phyloP scores from a whole-genome alignment of 2,329 filamentous ascomycete species.

The Leptodontidium sp. region DNA sequence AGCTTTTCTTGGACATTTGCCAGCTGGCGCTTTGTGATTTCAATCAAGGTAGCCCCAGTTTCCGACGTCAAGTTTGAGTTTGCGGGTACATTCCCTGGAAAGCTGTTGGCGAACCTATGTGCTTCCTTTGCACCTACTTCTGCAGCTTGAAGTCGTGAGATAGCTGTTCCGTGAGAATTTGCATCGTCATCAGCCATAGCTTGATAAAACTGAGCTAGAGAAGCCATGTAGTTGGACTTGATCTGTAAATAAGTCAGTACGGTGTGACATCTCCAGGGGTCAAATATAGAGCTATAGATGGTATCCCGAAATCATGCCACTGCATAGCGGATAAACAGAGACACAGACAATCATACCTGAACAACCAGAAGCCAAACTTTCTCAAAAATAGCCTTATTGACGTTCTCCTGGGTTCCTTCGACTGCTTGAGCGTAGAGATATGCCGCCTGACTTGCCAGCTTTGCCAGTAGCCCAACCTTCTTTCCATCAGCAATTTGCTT shows the following conservation, averaged over 20 bases:
- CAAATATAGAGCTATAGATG: not conserved
- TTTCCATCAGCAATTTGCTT: constrained; percentile 94
- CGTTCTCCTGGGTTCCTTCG: constrained; percentile 92
- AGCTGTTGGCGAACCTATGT: constrained; percentile 76
- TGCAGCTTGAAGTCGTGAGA: constrained; percentile 82
- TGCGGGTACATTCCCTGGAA: constrained; percentile 80
- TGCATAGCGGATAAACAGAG: not conserved
- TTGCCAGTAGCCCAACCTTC: constrained; percentile 90
- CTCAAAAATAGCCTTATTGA: constrained; percentile 89
- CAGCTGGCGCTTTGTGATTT: constrained; percentile 84
- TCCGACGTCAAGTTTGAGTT: constrained; percentile 87
- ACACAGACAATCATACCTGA: constrained; percentile 63
- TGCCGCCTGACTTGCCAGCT: constrained; percentile 89
- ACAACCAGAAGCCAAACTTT: constrained; percentile 89
- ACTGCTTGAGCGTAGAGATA: constrained; percentile 87
- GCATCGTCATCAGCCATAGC: constrained; percentile 90
- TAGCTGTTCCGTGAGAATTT: constrained; percentile 84
- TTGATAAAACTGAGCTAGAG: constrained; percentile 92
- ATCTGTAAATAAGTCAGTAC: constrained; percentile 52
- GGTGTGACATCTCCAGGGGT: too few relatives aligned
- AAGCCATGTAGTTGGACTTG: constrained; percentile 84
- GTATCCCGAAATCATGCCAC: not conserved
- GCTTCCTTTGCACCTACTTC: constrained; percentile 83
- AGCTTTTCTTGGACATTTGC: constrained; percentile 84
- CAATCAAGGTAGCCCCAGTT: constrained; percentile 75